A percentile compares a stretch with the other conserved stretches of the same genome.
Conservation (phyloP, 768 basidiomycete genomes). For the Boletellus ananiceps region DNA sequence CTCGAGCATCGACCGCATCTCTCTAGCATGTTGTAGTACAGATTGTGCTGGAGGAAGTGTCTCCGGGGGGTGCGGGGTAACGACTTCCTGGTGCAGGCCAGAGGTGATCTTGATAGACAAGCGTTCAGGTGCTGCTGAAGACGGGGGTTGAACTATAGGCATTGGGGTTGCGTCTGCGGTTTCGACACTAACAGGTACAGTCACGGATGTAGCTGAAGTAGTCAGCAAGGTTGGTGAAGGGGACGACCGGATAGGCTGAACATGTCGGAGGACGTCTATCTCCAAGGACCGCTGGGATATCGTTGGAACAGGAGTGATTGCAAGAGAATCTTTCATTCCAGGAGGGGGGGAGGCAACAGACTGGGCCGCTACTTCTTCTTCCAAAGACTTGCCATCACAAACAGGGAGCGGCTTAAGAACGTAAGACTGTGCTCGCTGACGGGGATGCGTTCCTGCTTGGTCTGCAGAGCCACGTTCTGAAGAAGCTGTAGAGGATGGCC, state of each 20-base stretch:
- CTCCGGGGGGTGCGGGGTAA: conserved; percentile 14
- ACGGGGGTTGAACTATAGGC: not conserved
- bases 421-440: conserved; percentile 27
- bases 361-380: conserved; percentile 6
- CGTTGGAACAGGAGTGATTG: not conserved
- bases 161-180: not conserved
- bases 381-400: conserved; percentile 16
- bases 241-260: conserved; percentile 1
- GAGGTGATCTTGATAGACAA: conserved; percentile 13
- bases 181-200: conserved; percentile 4
- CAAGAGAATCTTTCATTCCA: not conserved
- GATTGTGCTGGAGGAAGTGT: conserved; percentile 20
- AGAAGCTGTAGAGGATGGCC: conserved; percentile 44
- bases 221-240: conserved; percentile 5
- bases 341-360: conserved; percentile 4
- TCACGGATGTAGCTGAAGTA: conserved; percentile 1
- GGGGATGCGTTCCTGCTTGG: conserved; percentile 14
- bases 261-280: conserved; percentile 1
- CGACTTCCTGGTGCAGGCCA: conserved; percentile 6
- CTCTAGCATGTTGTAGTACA: conserved; percentile 47
- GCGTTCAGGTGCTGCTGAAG: conserved; percentile 7
- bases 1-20: conserved; percentile 64
- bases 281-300: conserved; percentile 7
- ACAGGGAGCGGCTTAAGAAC: conserved; percentile 18
- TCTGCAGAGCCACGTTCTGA: conserved; percentile 29